Percentiles rank a stretch among this genome's conserved stretches.
These are phyloP conservation scores for Ceratobasidium sp. DNA, from an alignment of 1,284 basidiomycete species.

Conservation along the genomic window DNA sequence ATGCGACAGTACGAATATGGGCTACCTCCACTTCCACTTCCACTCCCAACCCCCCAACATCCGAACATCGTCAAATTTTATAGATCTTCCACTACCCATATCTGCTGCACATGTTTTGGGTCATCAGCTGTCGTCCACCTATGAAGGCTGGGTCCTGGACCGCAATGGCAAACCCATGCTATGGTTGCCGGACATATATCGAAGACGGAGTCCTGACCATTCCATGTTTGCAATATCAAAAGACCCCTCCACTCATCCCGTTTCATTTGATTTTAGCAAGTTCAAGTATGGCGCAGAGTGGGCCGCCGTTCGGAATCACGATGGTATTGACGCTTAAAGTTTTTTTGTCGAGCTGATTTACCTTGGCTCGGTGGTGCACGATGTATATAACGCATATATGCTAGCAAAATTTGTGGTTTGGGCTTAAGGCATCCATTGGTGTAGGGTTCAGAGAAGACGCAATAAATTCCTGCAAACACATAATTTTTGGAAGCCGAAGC, in stretches of 20 bases:
- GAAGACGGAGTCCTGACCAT: neutral
- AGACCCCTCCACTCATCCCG: neutral
- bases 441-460: too few species aligned
- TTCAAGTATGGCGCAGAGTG: constrained; percentile 2
- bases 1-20: neutral
- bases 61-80: too few species aligned
- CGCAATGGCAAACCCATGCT: neutral
- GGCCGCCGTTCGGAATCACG: neutral
- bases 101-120: neutral
- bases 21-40: neutral
- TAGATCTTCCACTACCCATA: neutral
- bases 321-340: too few species aligned
- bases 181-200: constrained; percentile 16
- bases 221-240: neutral
- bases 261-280: neutral
- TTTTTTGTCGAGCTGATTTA: too few species aligned
- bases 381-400: too few species aligned
- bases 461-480: too few species aligned
- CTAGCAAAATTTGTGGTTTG: too few species aligned
- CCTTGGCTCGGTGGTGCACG: too few species aligned
- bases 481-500: too few species aligned
- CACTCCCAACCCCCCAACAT: neutral
- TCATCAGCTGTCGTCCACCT: neutral
- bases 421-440: too few species aligned
- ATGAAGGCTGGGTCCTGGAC: constrained; percentile 5